Evolutionary conservation across 2,329 filamentous ascomycete genomes (phyloP).

Genomic region (Tolypocladium tropicale): DNA sequence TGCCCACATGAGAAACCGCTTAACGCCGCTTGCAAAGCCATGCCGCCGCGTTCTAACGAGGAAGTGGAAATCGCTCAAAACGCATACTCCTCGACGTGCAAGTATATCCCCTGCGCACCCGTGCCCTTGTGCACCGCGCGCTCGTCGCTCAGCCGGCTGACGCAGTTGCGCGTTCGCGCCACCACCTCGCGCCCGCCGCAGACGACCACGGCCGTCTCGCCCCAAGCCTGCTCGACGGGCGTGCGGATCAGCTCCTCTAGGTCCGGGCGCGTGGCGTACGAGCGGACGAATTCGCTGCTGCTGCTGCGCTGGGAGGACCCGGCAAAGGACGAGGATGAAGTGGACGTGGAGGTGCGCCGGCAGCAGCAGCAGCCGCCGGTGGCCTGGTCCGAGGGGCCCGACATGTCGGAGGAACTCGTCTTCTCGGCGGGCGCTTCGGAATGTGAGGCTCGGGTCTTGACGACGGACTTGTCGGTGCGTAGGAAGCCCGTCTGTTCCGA

Average conservation of each 20-base stretch:
- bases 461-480: neutral
- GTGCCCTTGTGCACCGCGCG: slow-evolving; percentile 54
- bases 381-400: neutral
- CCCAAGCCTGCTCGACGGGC: slow-evolving; percentile 46
- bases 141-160: slow-evolving; percentile 47
- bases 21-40: neutral
- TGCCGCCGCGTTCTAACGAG: no score
- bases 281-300: slow-evolving; percentile 24
- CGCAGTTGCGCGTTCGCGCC: slow-evolving; percentile 41
- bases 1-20: neutral
- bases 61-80: no score
- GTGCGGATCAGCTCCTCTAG: slow-evolving; percentile 39
- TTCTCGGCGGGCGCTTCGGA: neutral
- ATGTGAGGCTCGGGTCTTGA: neutral
- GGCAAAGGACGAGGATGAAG: neutral
- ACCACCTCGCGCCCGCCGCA: slow-evolving; percentile 49
- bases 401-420: neutral
- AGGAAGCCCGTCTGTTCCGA: neutral
- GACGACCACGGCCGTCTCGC: slow-evolving; percentile 51
- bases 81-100: slow-evolving; percentile 51
- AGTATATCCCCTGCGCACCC: slow-evolving; percentile 50
- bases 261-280: slow-evolving; percentile 37
- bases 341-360: neutral
- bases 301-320: neutral
- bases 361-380: neutral